Evolutionary conservation across 176 grass and related monocot species (phyloP), one percentile per base, ranked within the genome.

Genomic region (Dendrocalamus sinicus): DNA sequence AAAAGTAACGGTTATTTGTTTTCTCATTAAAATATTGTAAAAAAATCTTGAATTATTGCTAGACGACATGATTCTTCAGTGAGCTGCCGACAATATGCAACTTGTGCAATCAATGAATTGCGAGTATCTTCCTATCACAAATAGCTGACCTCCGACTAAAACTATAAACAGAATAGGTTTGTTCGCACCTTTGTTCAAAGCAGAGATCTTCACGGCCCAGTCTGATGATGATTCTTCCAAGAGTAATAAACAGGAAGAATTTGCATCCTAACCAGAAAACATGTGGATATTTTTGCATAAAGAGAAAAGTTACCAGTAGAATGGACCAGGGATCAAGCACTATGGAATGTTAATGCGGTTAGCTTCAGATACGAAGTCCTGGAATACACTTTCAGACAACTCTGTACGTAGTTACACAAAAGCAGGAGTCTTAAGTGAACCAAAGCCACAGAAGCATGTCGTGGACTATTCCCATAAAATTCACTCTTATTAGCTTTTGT

Each of bases 1-100:
- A 74, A 76, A 59, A 85, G 16, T 16, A 90, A 77, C 51, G 26
- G 23, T 6, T 28, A 53, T n/a, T 70, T 84, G 0, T 39, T 80
- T 70, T 74, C 39, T 84, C 40, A 51, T 44, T 28, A 41, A 62
- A 77, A 43, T 41, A 50, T 22, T 59, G 14, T 46, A 48, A 77
- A 88, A 43, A 81, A 50, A 43, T 47, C 43, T 77, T 53, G 53
- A n/a, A 63, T 72, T 73, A 72, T 79, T 78, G 55, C 63, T 77
- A 76, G 14, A 58, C 23, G 9, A 74, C 12, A 73, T 53, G 32
- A 64, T 51, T 80, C 12, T 37, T 64, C 39, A 61, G n/a, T 67
- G 14, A 37, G 4, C 23, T 79, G 9, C 39, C 15, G 35, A 80
- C 12, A 66, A 61, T 16, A 48, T 62, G 32, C 70, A 82, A 46